A percentile compares a stretch with the other conserved stretches of the same genome.
Evolutionary conservation across 495 filamentous ascomycete species (phyloP).

Genomic region (Aspergillus taichungensis): DNA sequence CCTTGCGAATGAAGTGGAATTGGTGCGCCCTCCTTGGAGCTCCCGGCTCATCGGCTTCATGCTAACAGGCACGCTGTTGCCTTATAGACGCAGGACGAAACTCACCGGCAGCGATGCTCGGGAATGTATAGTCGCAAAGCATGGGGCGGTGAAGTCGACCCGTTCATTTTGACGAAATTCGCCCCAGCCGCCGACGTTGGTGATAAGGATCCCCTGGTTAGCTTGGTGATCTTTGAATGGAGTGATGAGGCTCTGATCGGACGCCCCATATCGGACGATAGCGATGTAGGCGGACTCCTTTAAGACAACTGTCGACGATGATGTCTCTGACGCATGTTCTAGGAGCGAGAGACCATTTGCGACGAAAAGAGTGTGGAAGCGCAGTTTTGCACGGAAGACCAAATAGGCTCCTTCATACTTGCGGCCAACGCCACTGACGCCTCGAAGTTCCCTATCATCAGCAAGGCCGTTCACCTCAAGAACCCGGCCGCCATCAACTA

Average conservation of each 20-base stretch:
- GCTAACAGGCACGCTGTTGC: not conserved
- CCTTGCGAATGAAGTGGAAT: slow-evolving; percentile 54
- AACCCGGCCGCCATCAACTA: slow-evolving; percentile 68
- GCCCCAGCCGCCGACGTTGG: slow-evolving; percentile 45
- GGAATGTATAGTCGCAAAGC: slow-evolving; percentile 91
- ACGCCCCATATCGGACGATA: slow-evolving; percentile 21
- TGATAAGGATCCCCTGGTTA: slow-evolving; percentile 64
- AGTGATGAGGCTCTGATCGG: slow-evolving; percentile 74
- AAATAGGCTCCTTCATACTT: slow-evolving; percentile 82
- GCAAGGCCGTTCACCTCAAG: slow-evolving; percentile 74
- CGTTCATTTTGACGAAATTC: slow-evolving; percentile 81
- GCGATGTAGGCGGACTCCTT: slow-evolving; percentile 20
- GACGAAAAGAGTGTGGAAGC: slow-evolving; percentile 55
- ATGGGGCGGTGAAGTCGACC: slow-evolving; percentile 85
- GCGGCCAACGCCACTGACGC: slow-evolving; percentile 58
- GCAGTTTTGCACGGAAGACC: slow-evolving; percentile 58
- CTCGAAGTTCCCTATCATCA: slow-evolving; percentile 62
- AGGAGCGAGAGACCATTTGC: slow-evolving; percentile 68
- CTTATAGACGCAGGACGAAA: slow-evolving; percentile 61
- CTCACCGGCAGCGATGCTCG: slow-evolving; percentile 79
- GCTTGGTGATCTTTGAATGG: slow-evolving; percentile 92
- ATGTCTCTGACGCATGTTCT: slow-evolving; percentile 2
- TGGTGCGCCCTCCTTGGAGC: slow-evolving; percentile 35
- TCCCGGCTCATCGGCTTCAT: too few species aligned
- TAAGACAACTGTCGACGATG: not conserved